Evolutionary conservation across 1,284 basidiomycete species (phyloP).

Genomic region (Peniophora sp.): DNA sequence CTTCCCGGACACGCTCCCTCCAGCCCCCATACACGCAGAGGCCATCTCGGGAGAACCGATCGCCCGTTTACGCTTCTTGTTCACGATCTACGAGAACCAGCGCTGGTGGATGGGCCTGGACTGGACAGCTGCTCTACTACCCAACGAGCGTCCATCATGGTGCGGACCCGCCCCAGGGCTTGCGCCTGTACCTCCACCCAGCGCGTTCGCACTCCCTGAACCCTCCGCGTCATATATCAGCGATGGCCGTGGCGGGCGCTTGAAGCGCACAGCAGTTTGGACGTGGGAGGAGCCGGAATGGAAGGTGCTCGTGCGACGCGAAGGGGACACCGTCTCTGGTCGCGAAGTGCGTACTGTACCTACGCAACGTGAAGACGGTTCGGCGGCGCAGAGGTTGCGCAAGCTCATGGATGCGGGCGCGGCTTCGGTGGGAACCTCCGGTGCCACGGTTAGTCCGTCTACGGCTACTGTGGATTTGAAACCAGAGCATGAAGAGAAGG

Average conservation of each 20-base stretch:
- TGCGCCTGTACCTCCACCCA: slow-evolving; percentile 56
- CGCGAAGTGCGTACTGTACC: slow-evolving; percentile 57
- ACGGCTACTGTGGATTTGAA: slow-evolving; percentile 13
- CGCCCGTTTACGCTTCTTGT: slow-evolving; percentile 62
- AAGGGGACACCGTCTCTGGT: slow-evolving; percentile 33
- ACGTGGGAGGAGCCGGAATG: slow-evolving; percentile 85
- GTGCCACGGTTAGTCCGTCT: slow-evolving; percentile 22
- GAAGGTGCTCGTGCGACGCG: slow-evolving; percentile 62
- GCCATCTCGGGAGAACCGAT: slow-evolving; percentile 13
- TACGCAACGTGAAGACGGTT: slow-evolving; percentile 38
- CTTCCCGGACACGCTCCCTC: slow-evolving; percentile 30
- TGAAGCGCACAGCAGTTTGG: slow-evolving; percentile 75
- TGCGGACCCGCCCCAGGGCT: slow-evolving; percentile 43
- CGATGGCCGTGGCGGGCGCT: slow-evolving; percentile 36
- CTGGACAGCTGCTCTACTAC: slow-evolving; percentile 90
- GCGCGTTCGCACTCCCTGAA: slow-evolving; percentile 49
- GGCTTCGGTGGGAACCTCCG: slow-evolving; percentile 35
- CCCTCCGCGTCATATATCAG: slow-evolving; percentile 41
- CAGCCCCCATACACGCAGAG: not conserved
- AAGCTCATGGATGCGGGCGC: slow-evolving; percentile 31
- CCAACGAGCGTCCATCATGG: slow-evolving; percentile 88
- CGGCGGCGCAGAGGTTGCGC: slow-evolving; percentile 22
- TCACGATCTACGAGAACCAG: slow-evolving; percentile 90
- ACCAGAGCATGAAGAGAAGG: slow-evolving; percentile 16
- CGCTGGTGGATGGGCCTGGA: slow-evolving; percentile 90